Percentiles rank a stretch among this genome's conserved stretches.
Evolutionary conservation across 176 grass and related monocot genomes (phyloP).

Genomic region (Pontederia crassipes): DNA sequence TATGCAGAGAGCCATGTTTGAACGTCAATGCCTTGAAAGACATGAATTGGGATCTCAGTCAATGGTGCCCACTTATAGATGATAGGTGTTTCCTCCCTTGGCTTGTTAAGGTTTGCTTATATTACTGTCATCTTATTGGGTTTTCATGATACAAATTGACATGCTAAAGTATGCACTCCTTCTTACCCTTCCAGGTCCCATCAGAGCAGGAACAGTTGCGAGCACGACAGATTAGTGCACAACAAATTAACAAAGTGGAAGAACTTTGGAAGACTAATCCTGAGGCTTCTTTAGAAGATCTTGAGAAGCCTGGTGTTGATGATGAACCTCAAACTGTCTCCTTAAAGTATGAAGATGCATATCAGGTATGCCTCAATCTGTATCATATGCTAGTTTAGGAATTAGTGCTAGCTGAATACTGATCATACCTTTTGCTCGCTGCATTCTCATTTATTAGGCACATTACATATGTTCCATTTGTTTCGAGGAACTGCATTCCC

Average conservation of each 20-base stretch:
- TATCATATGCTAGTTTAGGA: not conserved
- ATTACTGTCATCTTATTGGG: conserved; percentile 9
- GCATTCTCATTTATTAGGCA: too few relatives aligned
- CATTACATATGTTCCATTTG: too few relatives aligned
- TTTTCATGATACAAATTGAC: not conserved
- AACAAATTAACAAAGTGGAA: conserved; percentile 99
- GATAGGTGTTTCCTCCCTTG: conserved; percentile 92
- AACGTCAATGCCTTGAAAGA: conserved; percentile 98
- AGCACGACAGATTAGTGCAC: conserved; percentile 93
- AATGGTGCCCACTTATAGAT: conserved; percentile 98
- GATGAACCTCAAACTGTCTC: conserved; percentile 80
- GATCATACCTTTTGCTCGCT: not conserved
- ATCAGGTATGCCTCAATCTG: conserved; percentile 45
- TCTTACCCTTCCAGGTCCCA: conserved; percentile 49
- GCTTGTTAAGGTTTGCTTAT: conserved; percentile 83
- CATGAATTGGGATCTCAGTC: conserved; percentile 99
- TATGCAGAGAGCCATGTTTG: conserved; percentile 98
- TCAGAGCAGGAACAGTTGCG: conserved; percentile 97
- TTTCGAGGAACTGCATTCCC: too few relatives aligned
- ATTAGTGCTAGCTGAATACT: conserved; percentile 5
- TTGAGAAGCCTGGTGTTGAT: conserved; percentile 97
- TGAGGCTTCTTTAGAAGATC: conserved; percentile 94
- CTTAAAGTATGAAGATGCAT: conserved; percentile 99
- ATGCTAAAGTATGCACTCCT: conserved; percentile 12
- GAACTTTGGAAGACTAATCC: conserved; percentile 98